Percentiles rank a stretch among this genome's conserved stretches.
These are phyloP conservation scores for Xanthoconium purpureum DNA, from an alignment of 768 basidiomycete genomes.

Conservation along the genomic window DNA sequence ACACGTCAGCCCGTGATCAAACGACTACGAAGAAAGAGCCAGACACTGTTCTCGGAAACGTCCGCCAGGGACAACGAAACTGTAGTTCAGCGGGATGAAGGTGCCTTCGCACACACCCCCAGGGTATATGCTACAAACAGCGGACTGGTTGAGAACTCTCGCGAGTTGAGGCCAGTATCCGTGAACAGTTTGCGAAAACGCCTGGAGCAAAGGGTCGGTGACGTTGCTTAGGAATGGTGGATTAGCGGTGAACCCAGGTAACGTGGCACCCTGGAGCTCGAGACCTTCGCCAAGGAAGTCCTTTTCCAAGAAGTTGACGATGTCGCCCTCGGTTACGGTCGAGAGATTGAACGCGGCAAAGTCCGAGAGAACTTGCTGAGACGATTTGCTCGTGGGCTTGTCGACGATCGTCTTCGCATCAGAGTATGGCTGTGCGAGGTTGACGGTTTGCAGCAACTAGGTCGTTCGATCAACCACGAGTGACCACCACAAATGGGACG, in stretches of 20 bases:
- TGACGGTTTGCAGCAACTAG: conserved; percentile 81
- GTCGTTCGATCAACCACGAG: not conserved
- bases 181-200: conserved; percentile 77
- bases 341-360: conserved; percentile 45
- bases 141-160: conserved; percentile 66
- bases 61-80: conserved; percentile 85
- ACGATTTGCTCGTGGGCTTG: conserved; percentile 71
- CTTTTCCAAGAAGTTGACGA: conserved; percentile 66
- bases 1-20: not conserved
- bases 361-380: conserved; percentile 65
- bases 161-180: conserved; percentile 82
- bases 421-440: conserved; percentile 66
- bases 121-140: conserved; percentile 52
- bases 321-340: conserved; percentile 55
- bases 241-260: conserved; percentile 58
- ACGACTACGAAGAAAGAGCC: conserved; percentile 29
- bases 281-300: conserved; percentile 85
- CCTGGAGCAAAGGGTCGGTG: conserved; percentile 62
- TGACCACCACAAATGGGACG: no score
- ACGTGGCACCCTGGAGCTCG: conserved; percentile 63
- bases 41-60: conserved; percentile 84
- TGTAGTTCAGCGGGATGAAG: conserved; percentile 87
- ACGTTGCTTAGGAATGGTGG: conserved; percentile 74
- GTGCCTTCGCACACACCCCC: conserved; percentile 70
- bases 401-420: conserved; percentile 92